phyloP scores from a whole-genome alignment of 257 asterid genomes.

The Plantago elongata region DNA sequence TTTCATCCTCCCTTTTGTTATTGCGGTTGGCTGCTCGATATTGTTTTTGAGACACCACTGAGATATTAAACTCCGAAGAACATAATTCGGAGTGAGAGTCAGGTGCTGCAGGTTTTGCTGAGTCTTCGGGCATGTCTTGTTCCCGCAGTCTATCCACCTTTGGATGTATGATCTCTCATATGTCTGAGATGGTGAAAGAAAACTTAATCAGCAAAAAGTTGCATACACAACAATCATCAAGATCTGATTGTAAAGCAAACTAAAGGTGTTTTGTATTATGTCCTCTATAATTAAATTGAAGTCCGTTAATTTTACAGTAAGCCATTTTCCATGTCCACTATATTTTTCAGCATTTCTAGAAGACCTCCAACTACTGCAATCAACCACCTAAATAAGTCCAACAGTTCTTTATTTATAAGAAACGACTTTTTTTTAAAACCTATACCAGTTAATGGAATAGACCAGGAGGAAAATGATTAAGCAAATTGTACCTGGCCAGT shows the following conservation, averaged over 20 bases:
- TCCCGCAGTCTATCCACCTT: conserved; percentile 91
- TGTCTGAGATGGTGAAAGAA: conserved; percentile 47
- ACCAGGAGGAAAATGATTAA: background rate
- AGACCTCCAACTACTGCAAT: too few species aligned
- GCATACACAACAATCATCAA: too few species aligned
- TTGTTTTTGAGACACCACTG: conserved; percentile 76
- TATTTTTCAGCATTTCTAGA: too few species aligned
- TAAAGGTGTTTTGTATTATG: too few species aligned
- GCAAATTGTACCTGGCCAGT: conserved; percentile 57
- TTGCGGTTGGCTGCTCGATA: conserved; percentile 52
- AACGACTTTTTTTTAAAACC: background rate
- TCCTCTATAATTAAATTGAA: too few species aligned
- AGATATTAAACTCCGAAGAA: conserved; percentile 61
- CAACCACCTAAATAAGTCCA: too few species aligned
- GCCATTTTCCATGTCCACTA: too few species aligned
- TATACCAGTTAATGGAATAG: background rate
- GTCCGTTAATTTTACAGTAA: too few species aligned
- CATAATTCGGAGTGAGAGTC: conserved; percentile 88
- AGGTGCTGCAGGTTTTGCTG: conserved; percentile 75
- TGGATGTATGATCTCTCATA: conserved; percentile 91
- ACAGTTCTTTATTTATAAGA: too few species aligned
- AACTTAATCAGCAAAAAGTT: conserved; percentile 3
- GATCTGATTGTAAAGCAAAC: too few species aligned
- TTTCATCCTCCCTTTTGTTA: conserved; percentile 56
- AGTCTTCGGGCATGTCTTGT: conserved; percentile 92